Base-by-base conservation (phyloP, 257 asterid genomes). In the Avicennia marina region DNA sequence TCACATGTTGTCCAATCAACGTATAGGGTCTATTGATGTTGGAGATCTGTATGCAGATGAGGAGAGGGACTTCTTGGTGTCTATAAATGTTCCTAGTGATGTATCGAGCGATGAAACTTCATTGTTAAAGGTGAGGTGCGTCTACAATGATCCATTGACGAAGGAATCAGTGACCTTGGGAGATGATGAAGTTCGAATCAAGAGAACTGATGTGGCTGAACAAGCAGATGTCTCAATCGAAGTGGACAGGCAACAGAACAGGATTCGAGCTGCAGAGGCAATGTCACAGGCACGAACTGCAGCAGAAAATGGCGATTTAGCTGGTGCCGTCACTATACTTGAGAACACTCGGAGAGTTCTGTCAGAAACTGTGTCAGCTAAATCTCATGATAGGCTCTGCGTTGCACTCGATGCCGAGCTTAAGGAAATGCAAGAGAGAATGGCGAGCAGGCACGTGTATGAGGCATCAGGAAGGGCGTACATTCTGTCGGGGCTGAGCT, bases 381-480 rank as follows among this genome's bases (percentile, higher is more conserved):
- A 76, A 61, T 70, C 89, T 17, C 66, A 44, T 0, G 97, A 93
- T 11, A 69, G 71, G 75, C 84, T 93, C 2, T 89, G 97, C 17
- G 6, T 76, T 16, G 73, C 91, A 0, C 94, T 93, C 11, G 97
- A 86, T 42, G 90, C 94, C 0, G 99, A 93, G 77, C 91, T 93
- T 22, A 89, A 89, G 78, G 97, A 93, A 70, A 89, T 93, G 99
- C 97, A 89, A 41, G 99, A 93, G 75, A 75, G 97, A 53, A 72
- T 89, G 91, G 81, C 84, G 44, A 93, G 94, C 52, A 76, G 91
- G 52, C 87, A 86, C n/a, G 89, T 85, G 1, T 93, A 93, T 11
- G 96, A 93, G 68, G 90, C 94, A 31, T 89, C 99, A 0, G 99
- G 99, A 22, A 63, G 99, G 43, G 99, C 97, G 1, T 93, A 89